phyloP scores from a whole-genome alignment of 495 filamentous ascomycete genomes.

The Neurospora africana region DNA sequence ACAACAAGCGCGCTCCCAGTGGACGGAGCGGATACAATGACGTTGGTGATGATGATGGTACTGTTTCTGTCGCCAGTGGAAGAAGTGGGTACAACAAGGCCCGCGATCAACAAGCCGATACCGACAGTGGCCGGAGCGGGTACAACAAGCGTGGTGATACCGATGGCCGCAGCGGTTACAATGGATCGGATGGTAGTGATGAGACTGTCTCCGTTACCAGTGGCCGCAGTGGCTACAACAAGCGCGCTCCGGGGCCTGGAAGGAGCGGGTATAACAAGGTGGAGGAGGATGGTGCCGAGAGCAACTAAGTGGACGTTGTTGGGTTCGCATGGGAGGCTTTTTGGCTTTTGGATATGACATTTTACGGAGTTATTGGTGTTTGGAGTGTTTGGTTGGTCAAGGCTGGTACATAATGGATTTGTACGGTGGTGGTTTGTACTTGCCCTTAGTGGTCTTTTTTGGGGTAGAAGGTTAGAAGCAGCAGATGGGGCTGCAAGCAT shows the following conservation, averaged over 20 bases:
- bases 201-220: too few species aligned
- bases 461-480: not conserved
- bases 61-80: not conserved
- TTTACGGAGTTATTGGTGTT: not conserved
- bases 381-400: not conserved
- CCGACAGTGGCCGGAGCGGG: not conserved
- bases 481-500: not conserved
- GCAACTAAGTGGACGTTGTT: not conserved
- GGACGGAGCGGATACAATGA: not conserved
- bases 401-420: not conserved
- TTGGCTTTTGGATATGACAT: not conserved
- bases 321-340: not conserved
- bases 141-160: not conserved
- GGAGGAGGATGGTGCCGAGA: not conserved
- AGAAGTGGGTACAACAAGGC: not conserved
- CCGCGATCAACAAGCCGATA: not conserved
- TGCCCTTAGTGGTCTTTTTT: not conserved
- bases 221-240: not conserved
- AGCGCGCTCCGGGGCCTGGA: not conserved
- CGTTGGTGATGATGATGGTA: not conserved
- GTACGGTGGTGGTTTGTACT: not conserved
- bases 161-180: too few species aligned
- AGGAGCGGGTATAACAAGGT: not conserved
- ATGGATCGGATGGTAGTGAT: too few species aligned
- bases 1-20: not conserved